These are phyloP conservation scores for Emergomyces orientalis DNA, from an alignment of 2,329 filamentous ascomycete species.

Conservation along the genomic window DNA sequence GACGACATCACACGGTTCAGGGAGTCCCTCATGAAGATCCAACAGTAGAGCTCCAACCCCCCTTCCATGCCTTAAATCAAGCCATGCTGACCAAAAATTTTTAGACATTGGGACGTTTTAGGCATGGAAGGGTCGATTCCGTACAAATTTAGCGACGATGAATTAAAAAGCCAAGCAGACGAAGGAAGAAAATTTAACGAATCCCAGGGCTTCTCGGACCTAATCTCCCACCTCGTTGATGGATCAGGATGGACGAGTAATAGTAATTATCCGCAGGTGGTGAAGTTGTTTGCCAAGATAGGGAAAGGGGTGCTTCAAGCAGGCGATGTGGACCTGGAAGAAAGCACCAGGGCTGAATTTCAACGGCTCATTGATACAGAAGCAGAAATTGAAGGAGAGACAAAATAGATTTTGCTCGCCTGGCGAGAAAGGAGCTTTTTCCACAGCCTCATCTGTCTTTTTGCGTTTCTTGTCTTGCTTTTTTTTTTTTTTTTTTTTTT, in stretches of 20 bases:
- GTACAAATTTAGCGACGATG: slow-evolving; percentile 1
- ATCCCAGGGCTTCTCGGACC: background rate
- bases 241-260: background rate
- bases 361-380: background rate
- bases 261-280: background rate
- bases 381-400: background rate
- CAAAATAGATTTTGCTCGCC: background rate
- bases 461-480: background rate
- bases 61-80: background rate
- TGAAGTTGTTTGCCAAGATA: background rate
- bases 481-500: background rate
- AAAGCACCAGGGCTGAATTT: background rate
- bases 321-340: background rate
- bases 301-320: background rate
- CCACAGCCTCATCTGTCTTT: no score
- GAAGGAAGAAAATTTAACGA: background rate
- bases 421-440: no score
- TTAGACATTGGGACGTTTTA: slow-evolving; percentile 1
- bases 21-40: background rate
- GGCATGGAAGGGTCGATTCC: background rate
- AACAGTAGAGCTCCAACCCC: background rate
- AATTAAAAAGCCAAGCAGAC: background rate
- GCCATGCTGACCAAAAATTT: background rate
- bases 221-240: background rate
- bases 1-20: background rate